Evolutionary conservation across 345 rosid species (phyloP).

Genomic region (Garcia nutans): DNA sequence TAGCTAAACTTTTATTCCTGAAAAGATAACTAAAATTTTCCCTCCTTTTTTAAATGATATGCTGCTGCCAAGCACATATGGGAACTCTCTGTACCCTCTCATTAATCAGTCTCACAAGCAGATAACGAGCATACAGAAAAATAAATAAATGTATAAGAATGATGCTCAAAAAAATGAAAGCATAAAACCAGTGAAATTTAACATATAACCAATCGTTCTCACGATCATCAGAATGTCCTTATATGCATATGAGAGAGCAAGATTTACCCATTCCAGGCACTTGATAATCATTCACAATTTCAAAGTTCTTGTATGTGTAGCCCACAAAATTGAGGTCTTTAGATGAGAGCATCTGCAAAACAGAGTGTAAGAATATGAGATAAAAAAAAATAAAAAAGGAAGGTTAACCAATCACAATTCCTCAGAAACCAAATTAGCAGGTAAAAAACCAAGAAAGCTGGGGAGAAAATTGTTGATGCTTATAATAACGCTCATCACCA

Average conservation of each 20-base stretch:
- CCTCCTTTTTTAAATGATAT: not conserved
- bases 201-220: not conserved
- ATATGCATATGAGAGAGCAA: slow-evolving; percentile 4
- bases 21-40: not conserved
- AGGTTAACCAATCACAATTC: not conserved
- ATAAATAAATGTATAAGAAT: not conserved
- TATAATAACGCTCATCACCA: not conserved
- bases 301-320: slow-evolving; percentile 38
- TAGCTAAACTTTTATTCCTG: not conserved
- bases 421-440: not conserved
- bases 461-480: not conserved
- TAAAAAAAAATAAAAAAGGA: not conserved
- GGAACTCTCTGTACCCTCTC: not conserved
- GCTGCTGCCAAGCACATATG: not conserved
- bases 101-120: not conserved
- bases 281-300: slow-evolving; percentile 33
- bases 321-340: slow-evolving; percentile 39
- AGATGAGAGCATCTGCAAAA: slow-evolving; percentile 29
- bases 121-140: not conserved
- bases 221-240: not conserved
- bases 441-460: not conserved
- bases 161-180: not conserved
- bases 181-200: not conserved
- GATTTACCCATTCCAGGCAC: slow-evolving; percentile 33
- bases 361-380: slow-evolving; percentile 1